Percentiles rank a stretch among this genome's conserved stretches.
Evolutionary conservation across 1,284 basidiomycete genomes (phyloP).

Genomic region (Meira nashicola): DNA sequence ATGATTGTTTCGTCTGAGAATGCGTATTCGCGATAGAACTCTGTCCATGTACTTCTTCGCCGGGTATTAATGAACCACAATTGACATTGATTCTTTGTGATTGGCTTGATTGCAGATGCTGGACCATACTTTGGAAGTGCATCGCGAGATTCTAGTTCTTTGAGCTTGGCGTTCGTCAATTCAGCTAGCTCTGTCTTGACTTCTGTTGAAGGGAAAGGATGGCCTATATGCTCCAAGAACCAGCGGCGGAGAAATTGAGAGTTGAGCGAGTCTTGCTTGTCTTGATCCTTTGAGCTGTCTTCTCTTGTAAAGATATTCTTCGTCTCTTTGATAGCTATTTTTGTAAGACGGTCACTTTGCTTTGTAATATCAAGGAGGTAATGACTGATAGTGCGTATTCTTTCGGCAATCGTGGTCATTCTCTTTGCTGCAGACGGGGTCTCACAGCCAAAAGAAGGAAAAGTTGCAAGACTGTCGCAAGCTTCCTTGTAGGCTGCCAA

Average conservation of each 20-base stretch:
- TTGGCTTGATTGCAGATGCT: neutral
- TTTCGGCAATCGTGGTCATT: too few species aligned
- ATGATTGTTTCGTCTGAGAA: neutral
- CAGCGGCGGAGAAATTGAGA: slow-evolving; percentile 35
- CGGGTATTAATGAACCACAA: slow-evolving; percentile 52
- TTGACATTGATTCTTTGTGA: slow-evolving; percentile 25
- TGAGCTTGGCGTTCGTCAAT: slow-evolving; percentile 21
- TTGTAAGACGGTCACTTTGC: neutral
- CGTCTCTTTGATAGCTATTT: neutral
- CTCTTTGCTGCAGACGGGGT: too few species aligned
- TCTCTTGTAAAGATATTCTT: neutral
- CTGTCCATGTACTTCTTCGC: slow-evolving; percentile 45
- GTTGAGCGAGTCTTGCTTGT: slow-evolving; percentile 15
- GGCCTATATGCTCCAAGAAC: slow-evolving; percentile 31
- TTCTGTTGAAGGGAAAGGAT: slow-evolving; percentile 33
- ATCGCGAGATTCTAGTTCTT: neutral
- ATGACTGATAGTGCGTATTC: too few species aligned
- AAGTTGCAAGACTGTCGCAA: too few species aligned
- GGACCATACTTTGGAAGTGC: neutral
- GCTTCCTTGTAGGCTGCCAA: too few species aligned
- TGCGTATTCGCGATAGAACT: slow-evolving; percentile 29
- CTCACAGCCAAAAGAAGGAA: too few species aligned
- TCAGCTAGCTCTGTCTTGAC: slow-evolving; percentile 31
- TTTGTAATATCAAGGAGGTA: neutral
- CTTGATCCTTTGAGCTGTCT: neutral